Percentiles rank a stretch among this genome's conserved stretches.
Evolutionary conservation across 805 yeast species (phyloP).

Genomic region (Zygotorulaspora florentina): DNA sequence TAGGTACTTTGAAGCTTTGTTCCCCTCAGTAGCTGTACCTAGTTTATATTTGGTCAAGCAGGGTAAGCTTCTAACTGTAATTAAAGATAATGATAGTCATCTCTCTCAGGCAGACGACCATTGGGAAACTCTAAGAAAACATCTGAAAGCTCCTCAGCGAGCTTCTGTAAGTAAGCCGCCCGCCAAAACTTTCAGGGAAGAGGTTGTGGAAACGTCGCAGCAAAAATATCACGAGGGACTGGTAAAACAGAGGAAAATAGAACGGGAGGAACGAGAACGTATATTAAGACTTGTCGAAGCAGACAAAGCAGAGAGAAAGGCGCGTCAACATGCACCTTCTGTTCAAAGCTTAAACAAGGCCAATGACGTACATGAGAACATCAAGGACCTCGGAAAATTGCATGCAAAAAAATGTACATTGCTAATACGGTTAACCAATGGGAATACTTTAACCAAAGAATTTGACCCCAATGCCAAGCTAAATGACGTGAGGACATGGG

Average conservation of each 20-base stretch:
- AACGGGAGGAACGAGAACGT: conserved; percentile 50
- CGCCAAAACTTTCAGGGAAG: conserved; percentile 36
- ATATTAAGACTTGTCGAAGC: conserved; percentile 44
- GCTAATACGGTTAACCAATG: conserved; percentile 65
- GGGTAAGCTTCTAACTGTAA: conserved; percentile 44
- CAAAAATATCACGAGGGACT: conserved; percentile 32
- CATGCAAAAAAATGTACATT: conserved; percentile 39
- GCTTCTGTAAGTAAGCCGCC: not conserved
- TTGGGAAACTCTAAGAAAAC: conserved; percentile 2
- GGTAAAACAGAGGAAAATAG: conserved; percentile 24
- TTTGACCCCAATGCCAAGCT: conserved; percentile 48
- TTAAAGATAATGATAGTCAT: conserved; percentile 32
- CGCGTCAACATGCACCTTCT: conserved; percentile 16
- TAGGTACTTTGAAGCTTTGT: conserved; percentile 49
- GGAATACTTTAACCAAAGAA: conserved; percentile 49
- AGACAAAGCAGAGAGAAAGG: conserved; percentile 38
- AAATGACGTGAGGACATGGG: conserved; percentile 56
- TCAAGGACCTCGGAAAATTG: conserved; percentile 21
- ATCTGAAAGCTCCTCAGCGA: not conserved
- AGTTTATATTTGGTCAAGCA: conserved; percentile 51
- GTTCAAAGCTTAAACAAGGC: conserved; percentile 14
- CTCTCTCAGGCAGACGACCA: not conserved
- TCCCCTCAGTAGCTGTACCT: conserved; percentile 49
- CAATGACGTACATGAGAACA: conserved; percentile 27
- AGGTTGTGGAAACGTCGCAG: conserved; percentile 36